phyloP scores from a whole-genome alignment of 345 rosid species.

The Xanthoceras sorbifolium region DNA sequence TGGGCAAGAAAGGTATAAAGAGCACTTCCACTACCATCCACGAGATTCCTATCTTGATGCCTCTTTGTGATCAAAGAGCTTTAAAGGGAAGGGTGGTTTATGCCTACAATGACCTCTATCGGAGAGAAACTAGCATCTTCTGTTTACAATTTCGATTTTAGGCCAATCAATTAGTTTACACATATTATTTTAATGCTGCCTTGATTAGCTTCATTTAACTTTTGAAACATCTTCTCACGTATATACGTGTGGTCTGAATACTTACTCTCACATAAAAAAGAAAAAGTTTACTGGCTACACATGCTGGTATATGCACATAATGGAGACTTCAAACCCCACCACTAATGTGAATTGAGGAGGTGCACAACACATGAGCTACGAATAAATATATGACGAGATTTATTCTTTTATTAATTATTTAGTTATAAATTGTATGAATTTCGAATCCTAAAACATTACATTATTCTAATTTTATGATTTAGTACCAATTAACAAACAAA shows the following conservation, averaged over 20 bases:
- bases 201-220: not conserved
- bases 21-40: slow-evolving; percentile 44
- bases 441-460: not conserved
- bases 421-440: not conserved
- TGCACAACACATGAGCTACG: too few relatives aligned
- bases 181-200: too few relatives aligned
- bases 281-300: too few relatives aligned
- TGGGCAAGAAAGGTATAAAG: slow-evolving; percentile 57
- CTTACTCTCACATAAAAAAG: too few relatives aligned
- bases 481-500: not conserved
- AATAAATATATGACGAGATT: too few relatives aligned
- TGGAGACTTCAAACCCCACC: too few relatives aligned
- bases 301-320: too few relatives aligned
- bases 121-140: slow-evolving; percentile 26
- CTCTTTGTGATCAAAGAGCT: slow-evolving; percentile 10
- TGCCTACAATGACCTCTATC: slow-evolving; percentile 16
- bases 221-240: not conserved
- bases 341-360: too few relatives aligned
- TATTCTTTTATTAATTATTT: too few relatives aligned
- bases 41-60: slow-evolving; percentile 52
- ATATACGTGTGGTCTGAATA: too few relatives aligned
- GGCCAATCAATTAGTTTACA: not conserved
- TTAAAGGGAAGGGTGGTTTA: slow-evolving; percentile 10
- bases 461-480: not conserved
- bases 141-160: not conserved